Conservation (phyloP, 2,329 filamentous ascomycete species). For the Podosphaera fusca region DNA sequence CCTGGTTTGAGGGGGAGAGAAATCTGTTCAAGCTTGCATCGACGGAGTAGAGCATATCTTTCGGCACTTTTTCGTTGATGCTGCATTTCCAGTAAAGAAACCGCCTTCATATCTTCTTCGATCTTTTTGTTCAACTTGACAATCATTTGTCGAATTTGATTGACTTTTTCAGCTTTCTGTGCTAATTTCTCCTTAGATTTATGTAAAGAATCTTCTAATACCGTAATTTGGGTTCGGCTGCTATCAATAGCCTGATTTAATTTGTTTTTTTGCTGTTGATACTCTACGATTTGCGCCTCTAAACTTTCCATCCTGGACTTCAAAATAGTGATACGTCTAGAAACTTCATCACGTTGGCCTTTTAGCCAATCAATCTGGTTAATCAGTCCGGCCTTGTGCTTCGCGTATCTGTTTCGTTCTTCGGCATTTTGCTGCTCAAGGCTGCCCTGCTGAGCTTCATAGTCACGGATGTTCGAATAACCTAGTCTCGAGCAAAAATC, state of each 20-base stretch:
- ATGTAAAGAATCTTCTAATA: constrained; percentile 48
- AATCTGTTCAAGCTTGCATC: constrained; percentile 86
- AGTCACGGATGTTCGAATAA: constrained; percentile 74
- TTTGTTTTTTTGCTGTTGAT: constrained; percentile 47
- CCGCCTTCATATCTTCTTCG: constrained; percentile 48
- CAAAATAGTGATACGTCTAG: constrained; percentile 44
- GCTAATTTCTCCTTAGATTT: constrained; percentile 43
- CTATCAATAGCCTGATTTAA: constrained; percentile 52
- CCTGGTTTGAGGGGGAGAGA: constrained; percentile 54
- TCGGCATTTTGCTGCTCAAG: constrained; percentile 75
- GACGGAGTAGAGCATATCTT: constrained; percentile 63
- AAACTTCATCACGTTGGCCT: constrained; percentile 30
- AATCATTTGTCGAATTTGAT: constrained; percentile 56
- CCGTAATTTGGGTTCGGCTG: constrained; percentile 54
- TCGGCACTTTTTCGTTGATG: constrained; percentile 66
- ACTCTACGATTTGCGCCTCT: constrained; percentile 42
- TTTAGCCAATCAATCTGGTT: constrained; percentile 34
- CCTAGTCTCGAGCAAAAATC: constrained; percentile 71
- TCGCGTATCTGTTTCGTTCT: constrained; percentile 67
- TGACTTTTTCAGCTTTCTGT: constrained; percentile 50
- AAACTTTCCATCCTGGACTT: constrained; percentile 43
- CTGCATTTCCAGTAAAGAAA: constrained; percentile 59
- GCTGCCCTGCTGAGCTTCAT: constrained; percentile 80
- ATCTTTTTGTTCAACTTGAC: constrained; percentile 70
- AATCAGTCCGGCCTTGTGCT: constrained; percentile 57